Conservation (phyloP, 768 basidiomycete genomes). For the Naganishia randhawae region DNA sequence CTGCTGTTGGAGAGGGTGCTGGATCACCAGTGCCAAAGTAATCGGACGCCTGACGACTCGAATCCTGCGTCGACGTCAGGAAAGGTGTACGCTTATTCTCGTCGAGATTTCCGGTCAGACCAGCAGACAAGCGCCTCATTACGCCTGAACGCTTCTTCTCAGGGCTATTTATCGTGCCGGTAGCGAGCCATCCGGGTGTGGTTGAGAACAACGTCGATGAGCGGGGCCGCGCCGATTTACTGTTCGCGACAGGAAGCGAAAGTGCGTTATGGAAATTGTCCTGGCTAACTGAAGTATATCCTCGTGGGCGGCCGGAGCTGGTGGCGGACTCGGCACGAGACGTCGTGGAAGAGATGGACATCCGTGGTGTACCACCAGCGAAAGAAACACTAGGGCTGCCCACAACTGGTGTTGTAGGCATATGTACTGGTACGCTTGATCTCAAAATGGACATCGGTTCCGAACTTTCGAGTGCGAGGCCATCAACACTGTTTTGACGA, state of each 20-base stretch:
- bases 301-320: background rate
- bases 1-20: conserved; percentile 31
- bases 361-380: background rate
- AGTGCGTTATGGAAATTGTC: background rate
- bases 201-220: conserved; percentile 28
- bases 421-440: background rate
- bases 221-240: background rate
- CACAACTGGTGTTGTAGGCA: background rate
- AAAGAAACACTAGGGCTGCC: conserved; percentile 15
- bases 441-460: conserved; percentile 11
- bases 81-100: conserved; percentile 30
- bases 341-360: conserved; percentile 16
- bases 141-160: conserved; percentile 13
- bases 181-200: background rate
- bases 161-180: conserved; percentile 18
- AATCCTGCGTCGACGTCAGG: conserved; percentile 35
- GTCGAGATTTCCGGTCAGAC: conserved; percentile 17
- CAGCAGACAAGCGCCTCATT: conserved; percentile 22
- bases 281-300: conserved; percentile 7
- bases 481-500: conserved; percentile 17
- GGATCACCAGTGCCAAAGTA: conserved; percentile 33
- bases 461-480: background rate
- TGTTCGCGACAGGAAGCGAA: background rate
- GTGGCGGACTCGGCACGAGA: background rate
- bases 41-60: conserved; percentile 29